Evolutionary conservation across 2,329 filamentous ascomycete species (phyloP).

Genomic region (Calonectria leucothoes): DNA sequence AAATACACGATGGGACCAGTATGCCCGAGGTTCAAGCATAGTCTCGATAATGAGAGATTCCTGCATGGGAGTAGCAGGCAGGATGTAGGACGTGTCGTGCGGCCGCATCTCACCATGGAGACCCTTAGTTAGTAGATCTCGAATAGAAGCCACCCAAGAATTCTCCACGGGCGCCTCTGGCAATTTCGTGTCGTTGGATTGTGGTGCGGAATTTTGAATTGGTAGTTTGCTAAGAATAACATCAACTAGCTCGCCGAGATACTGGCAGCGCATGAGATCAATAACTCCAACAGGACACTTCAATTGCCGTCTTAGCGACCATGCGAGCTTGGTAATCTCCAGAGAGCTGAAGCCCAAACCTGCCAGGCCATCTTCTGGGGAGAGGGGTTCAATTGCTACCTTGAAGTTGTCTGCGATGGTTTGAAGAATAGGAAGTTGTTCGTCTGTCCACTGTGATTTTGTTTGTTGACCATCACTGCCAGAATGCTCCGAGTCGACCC

Average conservation of each 20-base stretch:
- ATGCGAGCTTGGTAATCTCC: neutral
- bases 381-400: neutral
- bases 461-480: no score
- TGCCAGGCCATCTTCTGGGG: neutral
- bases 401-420: neutral
- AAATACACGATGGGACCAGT: neutral
- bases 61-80: neutral
- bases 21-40: neutral
- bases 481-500: neutral
- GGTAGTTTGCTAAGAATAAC: neutral
- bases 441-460: neutral
- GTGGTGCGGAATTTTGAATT: neutral
- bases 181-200: no score
- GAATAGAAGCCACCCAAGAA: neutral
- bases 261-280: neutral
- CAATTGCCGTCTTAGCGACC: neutral
- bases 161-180: neutral
- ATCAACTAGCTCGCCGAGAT: neutral
- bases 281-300: neutral
- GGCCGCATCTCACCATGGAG: neutral
- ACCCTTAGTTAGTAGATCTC: neutral
- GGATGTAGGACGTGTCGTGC: neutral
- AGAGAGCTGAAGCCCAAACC: neutral
- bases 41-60: neutral
- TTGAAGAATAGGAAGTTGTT: neutral